A percentile compares a stretch with the other conserved stretches of the same genome.
Conservation (phyloP, 257 asterid species). For the Lithospermum erythrorhizon region DNA sequence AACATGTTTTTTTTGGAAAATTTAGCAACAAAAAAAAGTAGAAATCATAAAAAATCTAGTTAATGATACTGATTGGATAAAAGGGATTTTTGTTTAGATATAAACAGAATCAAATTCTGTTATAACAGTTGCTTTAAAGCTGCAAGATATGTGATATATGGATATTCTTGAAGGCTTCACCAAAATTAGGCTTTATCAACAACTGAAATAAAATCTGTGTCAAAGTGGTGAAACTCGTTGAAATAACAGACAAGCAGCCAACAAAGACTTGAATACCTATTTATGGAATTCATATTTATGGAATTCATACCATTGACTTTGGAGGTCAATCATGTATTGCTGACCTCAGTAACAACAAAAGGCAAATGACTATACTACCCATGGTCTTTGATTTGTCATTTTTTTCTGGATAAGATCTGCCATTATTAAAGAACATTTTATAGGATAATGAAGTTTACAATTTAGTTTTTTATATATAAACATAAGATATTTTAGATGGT, state of each 20-base stretch:
- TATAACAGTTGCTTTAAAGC: no score
- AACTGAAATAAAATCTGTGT: no score
- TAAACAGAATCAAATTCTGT: no score
- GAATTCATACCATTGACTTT: background rate
- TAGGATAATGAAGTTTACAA: background rate
- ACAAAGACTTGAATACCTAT: background rate
- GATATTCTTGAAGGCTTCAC: background rate
- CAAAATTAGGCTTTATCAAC: background rate
- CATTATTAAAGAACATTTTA: no score
- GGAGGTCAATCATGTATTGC: background rate
- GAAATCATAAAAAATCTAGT: background rate
- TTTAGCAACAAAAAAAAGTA: background rate
- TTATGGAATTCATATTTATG: background rate
- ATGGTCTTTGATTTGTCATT: no score
- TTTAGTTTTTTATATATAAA: no score
- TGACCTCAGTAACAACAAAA: background rate
- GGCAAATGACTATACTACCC: background rate
- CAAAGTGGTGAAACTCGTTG: background rate
- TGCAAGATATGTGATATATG: background rate
- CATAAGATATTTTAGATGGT: no score
- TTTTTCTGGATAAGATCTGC: background rate
- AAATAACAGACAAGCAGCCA: background rate
- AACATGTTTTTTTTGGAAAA: constrained; percentile 19
- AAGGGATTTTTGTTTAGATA: background rate
- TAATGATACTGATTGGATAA: no score